Base-by-base conservation (phyloP, 352 stramenopile species). In the Pythium periplocum region DNA sequence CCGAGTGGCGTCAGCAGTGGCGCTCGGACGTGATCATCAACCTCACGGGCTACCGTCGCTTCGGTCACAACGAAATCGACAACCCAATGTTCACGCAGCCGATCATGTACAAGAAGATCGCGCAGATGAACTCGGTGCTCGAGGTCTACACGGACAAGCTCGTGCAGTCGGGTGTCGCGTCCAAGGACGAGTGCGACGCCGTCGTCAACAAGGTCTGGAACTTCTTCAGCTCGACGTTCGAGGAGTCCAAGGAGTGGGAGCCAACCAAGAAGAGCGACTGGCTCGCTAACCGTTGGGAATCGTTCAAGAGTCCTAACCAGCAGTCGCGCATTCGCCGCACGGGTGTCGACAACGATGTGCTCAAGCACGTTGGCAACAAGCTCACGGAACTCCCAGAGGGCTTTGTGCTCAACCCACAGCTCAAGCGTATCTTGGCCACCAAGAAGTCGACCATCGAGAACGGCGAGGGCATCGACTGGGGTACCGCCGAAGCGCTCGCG, bases 251-350 rank as follows among this genome's bases (percentile, higher is more conserved):
- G 44, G 75, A 69, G 17, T 90, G 93, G 33, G 90, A 93, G 90
- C 77, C 17, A 26, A 26, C 17, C 46, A 87, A 95, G 57, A 90
- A 96, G 64, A 83, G 61, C 45, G 95, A 99, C 76, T 99, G 96
- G 96, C 78, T 99, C 33, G 90, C 87, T 32, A 87, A 90, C 62
- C 80, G 78, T 49, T 99, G 96, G 96, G 83, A 89, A 39, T 97
- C 95, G 33, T 99, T 99, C 81, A 98, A 98, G 69, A 96, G 86
- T 51, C 96, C 96, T 38, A 91, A 89, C 43, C 96, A 99, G 71
- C 83, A 93, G 57, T 90, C 77, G 54, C 76, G 78, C 53, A 91
- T 97, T 53, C 91, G 95, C 52, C 66, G 75, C 31, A 99, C 96
- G 10, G 96, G 96, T 60, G 95, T 98, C 2, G 76, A 98, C 47